Conservation (phyloP, 2,329 filamentous ascomycete species). For the Rhytidhysteron rufulum region DNA sequence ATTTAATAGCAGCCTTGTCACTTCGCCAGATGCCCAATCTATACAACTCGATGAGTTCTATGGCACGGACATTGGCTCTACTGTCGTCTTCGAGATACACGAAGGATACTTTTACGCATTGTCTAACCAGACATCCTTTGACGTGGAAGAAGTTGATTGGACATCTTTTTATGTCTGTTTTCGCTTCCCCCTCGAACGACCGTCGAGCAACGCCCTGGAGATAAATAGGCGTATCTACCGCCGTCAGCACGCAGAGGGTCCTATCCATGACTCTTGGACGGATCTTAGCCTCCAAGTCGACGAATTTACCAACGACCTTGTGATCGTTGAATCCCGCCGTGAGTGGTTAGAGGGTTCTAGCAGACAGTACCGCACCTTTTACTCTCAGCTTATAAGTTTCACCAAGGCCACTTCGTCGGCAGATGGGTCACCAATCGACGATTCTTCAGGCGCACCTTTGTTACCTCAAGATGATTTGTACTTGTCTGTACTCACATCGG, state of each 20-base stretch:
- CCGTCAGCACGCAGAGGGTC: constrained; percentile 64
- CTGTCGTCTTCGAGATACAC: constrained; percentile 69
- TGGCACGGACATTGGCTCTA: constrained; percentile 62
- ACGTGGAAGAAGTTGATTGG: constrained; percentile 62
- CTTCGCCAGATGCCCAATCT: constrained; percentile 25
- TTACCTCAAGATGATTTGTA: constrained; percentile 28
- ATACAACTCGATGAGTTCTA: constrained; percentile 57
- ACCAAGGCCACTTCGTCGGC: constrained; percentile 6
- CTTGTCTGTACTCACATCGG: constrained; percentile 20
- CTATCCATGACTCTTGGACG: constrained; percentile 72
- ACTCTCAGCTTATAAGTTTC: constrained; percentile 55
- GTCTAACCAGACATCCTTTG: constrained; percentile 61
- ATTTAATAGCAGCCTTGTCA: constrained; percentile 8
- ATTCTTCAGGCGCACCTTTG: constrained; percentile 5
- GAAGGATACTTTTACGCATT: constrained; percentile 65
- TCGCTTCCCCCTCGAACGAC: constrained; percentile 55
- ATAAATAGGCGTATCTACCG: constrained; percentile 57
- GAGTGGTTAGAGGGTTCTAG: constrained; percentile 60
- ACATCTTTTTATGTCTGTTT: constrained; percentile 67
- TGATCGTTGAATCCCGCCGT: constrained; percentile 64
- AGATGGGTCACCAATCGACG: constrained; percentile 4
- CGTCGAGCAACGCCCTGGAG: constrained; percentile 39
- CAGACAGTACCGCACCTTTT: constrained; percentile 62
- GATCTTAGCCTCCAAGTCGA: constrained; percentile 60
- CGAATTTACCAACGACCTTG: constrained; percentile 54